A percentile compares a stretch with the other conserved stretches of the same genome.
phyloP scores from a whole-genome alignment of 192 early-diverging fungal genomes.

The Backusella luteola region DNA sequence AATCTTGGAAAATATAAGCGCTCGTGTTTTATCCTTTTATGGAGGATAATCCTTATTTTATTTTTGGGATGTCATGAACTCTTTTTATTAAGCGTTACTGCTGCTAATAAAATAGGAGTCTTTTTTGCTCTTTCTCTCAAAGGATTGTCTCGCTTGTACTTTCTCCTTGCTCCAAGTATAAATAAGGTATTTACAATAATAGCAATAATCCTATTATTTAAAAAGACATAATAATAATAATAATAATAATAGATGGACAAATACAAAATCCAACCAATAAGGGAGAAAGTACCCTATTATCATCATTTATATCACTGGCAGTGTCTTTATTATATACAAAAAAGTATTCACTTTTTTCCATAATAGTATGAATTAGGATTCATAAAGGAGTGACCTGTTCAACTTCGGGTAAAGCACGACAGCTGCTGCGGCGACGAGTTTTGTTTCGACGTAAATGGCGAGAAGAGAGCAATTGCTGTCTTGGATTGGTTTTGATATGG shows the following conservation, averaged over 20 bases:
- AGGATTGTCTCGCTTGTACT: background rate
- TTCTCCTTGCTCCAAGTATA: background rate
- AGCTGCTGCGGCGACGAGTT: background rate
- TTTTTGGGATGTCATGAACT: background rate
- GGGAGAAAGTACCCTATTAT: background rate
- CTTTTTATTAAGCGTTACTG: background rate
- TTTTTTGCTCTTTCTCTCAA: background rate
- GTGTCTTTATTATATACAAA: background rate
- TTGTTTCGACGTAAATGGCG: slow-evolving; percentile 8
- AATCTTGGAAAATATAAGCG: background rate
- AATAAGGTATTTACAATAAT: background rate
- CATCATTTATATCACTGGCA: background rate
- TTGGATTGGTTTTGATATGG: slow-evolving; percentile 9
- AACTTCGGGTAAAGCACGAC: slow-evolving; percentile 1
- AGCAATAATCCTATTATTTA: background rate
- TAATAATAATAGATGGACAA: background rate
- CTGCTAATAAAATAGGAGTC: background rate
- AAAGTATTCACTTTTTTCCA: background rate
- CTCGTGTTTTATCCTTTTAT: slow-evolving; percentile 5
- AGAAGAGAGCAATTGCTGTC: slow-evolving; percentile 7
- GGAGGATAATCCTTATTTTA: background rate
- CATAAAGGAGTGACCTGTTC: background rate
- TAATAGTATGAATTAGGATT: background rate
- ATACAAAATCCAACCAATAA: background rate
- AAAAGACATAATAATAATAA: background rate